Percentiles rank a stretch among this genome's conserved stretches.
phyloP scores from a whole-genome alignment of 176 grass and related monocot genomes.

The Ensete glaucum region DNA sequence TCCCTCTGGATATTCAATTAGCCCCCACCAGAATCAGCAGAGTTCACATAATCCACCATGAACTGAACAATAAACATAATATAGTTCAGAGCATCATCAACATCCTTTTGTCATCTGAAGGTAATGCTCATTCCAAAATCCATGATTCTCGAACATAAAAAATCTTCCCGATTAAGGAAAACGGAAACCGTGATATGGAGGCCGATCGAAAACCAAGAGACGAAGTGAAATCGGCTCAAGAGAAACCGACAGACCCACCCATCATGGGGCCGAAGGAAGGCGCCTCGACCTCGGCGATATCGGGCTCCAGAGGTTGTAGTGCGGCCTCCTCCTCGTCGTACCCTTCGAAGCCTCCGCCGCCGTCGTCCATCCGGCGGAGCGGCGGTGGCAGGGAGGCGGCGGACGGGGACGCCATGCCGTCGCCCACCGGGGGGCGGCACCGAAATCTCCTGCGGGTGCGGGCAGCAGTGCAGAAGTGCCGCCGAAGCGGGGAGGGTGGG shows the following conservation, averaged over 20 bases:
- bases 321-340: slow-evolving; percentile 59
- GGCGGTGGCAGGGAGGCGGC: not conserved
- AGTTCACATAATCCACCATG: too few species aligned
- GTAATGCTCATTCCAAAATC: too few species aligned
- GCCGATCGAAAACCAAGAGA: not conserved
- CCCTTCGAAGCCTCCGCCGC: slow-evolving; percentile 16
- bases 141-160: too few species aligned
- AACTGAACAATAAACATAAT: too few species aligned
- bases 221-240: too few species aligned
- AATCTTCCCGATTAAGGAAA: too few species aligned
- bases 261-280: slow-evolving; percentile 27
- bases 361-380: slow-evolving; percentile 18
- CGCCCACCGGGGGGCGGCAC: slow-evolving; percentile 17
- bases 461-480: slow-evolving; percentile 4
- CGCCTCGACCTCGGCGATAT: slow-evolving; percentile 24
- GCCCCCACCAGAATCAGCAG: too few species aligned
- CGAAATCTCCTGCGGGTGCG: slow-evolving; percentile 26
- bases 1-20: too few species aligned
- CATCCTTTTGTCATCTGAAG: too few species aligned
- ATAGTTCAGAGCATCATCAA: too few species aligned
- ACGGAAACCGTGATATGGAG: too few species aligned
- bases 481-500: not conserved
- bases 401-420: slow-evolving; percentile 15
- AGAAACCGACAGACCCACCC: slow-evolving; percentile 33
- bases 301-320: slow-evolving; percentile 41